A percentile compares a stretch with the other conserved stretches of the same genome.
These are phyloP conservation scores for Sphagnum contortum DNA, from an alignment of 225 moss, liverwort and hornwort species.

Conservation along the genomic window DNA sequence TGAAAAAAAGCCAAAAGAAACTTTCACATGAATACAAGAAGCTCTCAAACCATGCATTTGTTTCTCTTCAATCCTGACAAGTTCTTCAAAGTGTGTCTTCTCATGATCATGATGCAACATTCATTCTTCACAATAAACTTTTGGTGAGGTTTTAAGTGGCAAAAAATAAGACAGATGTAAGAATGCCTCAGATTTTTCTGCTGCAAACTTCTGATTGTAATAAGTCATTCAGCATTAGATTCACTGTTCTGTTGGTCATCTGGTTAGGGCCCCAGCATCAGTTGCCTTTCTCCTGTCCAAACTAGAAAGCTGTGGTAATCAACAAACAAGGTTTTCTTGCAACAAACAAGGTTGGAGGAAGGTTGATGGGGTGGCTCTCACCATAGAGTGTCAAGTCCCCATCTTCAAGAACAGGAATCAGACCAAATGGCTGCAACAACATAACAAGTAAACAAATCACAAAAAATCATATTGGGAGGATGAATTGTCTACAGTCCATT, in stretches of 20 bases:
- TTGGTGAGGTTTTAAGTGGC: too few relatives aligned
- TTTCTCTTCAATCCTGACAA: background rate
- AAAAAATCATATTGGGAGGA: too few relatives aligned
- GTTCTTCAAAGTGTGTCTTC: background rate
- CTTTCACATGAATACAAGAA: too few relatives aligned
- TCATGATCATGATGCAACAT: background rate
- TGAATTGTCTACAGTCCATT: too few relatives aligned
- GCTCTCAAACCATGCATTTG: too few relatives aligned
- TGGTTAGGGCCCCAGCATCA: too few relatives aligned
- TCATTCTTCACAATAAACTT: background rate
- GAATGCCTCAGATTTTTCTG: too few relatives aligned
- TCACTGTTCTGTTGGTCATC: too few relatives aligned
- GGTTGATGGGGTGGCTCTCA: constrained; percentile 7
- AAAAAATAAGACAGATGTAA: too few relatives aligned
- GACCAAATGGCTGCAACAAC: constrained; percentile 33
- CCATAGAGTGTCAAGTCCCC: constrained; percentile 33
- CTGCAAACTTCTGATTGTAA: background rate
- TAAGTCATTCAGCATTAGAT: background rate
- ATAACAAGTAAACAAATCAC: too few relatives aligned
- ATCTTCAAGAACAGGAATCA: constrained; percentile 32
- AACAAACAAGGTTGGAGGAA: background rate
- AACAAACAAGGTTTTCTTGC: background rate
- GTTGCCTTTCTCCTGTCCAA: too few relatives aligned
- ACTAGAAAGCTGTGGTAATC: background rate
- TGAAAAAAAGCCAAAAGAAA: too few relatives aligned